A percentile compares a stretch with the other conserved stretches of the same genome.
Evolutionary conservation across 495 filamentous ascomycete genomes (phyloP).

Genomic region (Aspergillus biplanus): DNA sequence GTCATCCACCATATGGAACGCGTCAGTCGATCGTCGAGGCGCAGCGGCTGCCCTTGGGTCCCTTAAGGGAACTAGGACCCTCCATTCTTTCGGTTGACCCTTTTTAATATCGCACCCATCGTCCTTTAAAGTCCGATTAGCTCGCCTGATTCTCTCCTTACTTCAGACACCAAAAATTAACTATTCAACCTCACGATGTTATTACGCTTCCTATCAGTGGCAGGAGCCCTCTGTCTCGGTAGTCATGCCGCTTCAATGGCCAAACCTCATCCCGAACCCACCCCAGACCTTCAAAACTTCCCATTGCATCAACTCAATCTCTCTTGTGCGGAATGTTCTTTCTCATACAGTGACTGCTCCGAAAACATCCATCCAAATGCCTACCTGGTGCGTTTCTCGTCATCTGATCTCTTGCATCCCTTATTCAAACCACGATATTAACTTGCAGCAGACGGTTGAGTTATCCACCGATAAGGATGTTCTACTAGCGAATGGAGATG

Average conservation of each 20-base stretch:
- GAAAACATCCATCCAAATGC: slow-evolving; percentile 21
- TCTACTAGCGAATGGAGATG: slow-evolving; percentile 47
- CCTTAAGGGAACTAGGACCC: background rate
- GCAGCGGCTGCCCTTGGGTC: background rate
- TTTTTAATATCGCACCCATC: background rate
- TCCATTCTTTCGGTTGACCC: background rate
- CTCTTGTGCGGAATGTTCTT: slow-evolving; percentile 27
- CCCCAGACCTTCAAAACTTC: slow-evolving; percentile 2
- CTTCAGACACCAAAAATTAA: background rate
- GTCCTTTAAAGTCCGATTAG: background rate
- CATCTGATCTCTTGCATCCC: background rate
- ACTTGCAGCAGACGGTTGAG: slow-evolving; percentile 35
- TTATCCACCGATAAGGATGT: slow-evolving; percentile 43
- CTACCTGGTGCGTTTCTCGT: slow-evolving; percentile 28
- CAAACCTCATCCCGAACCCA: slow-evolving; percentile 9
- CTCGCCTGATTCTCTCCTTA: background rate
- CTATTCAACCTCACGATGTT: slow-evolving; percentile 15
- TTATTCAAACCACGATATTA: background rate
- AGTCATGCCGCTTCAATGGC: slow-evolving; percentile 8
- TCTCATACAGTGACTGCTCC: slow-evolving; percentile 19
- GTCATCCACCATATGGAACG: slow-evolving; percentile 13
- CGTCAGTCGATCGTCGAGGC: slow-evolving; percentile 9
- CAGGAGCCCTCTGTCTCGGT: slow-evolving; percentile 14
- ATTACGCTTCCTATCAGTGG: slow-evolving; percentile 15
- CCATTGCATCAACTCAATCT: slow-evolving; percentile 30